These are phyloP conservation scores for Cryptococcus hybrid DNA, from an alignment of 1,284 basidiomycete species.

Conservation along the genomic window DNA sequence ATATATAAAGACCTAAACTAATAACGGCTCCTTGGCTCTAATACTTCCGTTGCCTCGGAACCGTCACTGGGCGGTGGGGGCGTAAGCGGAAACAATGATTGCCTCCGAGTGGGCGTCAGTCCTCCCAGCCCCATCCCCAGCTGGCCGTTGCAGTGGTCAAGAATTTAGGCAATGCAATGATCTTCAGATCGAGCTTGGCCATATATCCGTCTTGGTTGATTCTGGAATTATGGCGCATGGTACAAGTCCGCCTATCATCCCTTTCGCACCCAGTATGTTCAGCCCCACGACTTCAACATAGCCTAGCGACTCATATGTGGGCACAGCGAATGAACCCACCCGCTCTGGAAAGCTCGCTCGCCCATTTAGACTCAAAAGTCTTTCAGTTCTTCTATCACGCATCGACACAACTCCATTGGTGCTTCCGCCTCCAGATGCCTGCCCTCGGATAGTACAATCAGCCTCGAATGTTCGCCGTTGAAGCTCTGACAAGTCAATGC, in stretches of 20 bases:
- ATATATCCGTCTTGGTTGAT: conserved; percentile 6
- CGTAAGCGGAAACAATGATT: not conserved
- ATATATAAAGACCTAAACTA: no score
- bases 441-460: not conserved
- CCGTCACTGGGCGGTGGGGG: no score
- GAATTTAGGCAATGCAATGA: no score
- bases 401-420: conserved; percentile 20
- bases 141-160: no score
- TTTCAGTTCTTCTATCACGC: conserved; percentile 29
- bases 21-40: no score
- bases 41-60: no score
- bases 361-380: conserved; percentile 37
- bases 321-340: conserved; percentile 22
- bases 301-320: conserved; percentile 28
- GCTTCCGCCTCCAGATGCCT: not conserved
- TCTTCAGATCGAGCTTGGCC: no score
- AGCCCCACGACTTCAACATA: conserved; percentile 30
- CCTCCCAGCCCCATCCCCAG: no score
- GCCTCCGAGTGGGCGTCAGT: no score
- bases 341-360: conserved; percentile 32
- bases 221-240: no score
- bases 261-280: conserved; percentile 4
- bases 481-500: conserved; percentile 5
- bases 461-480: not conserved
- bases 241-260: conserved; percentile 15